Evolutionary conservation across 345 rosid species (phyloP), one percentile per base, ranked within the genome.

Genomic region (Hypericum androsaemum): DNA sequence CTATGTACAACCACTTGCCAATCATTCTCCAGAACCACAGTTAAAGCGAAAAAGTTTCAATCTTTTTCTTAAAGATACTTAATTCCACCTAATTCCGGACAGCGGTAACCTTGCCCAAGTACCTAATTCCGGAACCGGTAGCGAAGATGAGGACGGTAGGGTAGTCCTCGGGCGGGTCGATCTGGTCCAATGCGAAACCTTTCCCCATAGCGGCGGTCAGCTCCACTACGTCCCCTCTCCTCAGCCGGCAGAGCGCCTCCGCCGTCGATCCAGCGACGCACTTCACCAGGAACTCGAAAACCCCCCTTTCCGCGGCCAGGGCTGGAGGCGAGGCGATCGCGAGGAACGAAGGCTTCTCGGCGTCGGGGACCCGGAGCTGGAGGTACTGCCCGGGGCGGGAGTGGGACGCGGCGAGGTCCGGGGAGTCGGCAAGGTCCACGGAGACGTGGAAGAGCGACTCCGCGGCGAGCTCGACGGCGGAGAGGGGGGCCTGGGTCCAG

Each of bases 101-200:
- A 22, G 32, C 32, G 32, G 32, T 22, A 22, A 22, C 32, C 32
- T 22, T 22, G 4, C n/a, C n/a, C n/a, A 22, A 22, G 43, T 52
- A 92, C 95, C 95, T 92, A 61, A 92, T 88, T 55, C 94, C 95
- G 46, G 99, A 83, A 68, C 97, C 97, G 0, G 97, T 92, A 7
- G 99, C 97, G 59, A 88, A 92, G 49, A 88, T 85, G 69, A 88
- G 72, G 55, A 92, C 83, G 43, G 88, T 69, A 3, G 81, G 74
- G 44, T 55, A 77, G 12, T 74, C 64, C 63, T 71, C 77, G 0
- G 97, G 88, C 75, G 90, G 94, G 46, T 77, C 69, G 71, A 88
- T 80, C 53, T 53, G 81, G 50, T 79, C 79, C 12, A 78, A 56
- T 12, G 70, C 69, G 64, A 85, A 88, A 38, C 97, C 98, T 49